Evolutionary conservation across 169 alveolate genomes (phyloP).

Genomic region (Cyclospora cayetanensis): DNA sequence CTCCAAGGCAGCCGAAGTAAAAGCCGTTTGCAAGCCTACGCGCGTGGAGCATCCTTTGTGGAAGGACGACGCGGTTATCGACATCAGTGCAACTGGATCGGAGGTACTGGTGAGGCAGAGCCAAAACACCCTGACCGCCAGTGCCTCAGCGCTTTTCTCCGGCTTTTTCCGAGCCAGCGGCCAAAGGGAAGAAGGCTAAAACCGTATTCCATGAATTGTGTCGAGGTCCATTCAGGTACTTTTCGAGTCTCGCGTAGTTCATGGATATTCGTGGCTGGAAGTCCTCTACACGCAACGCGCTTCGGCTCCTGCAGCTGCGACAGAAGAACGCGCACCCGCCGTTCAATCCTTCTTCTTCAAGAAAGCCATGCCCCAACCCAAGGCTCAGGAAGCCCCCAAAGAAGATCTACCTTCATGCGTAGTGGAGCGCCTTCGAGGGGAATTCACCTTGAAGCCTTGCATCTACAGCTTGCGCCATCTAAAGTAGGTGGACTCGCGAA

Average conservation of each 20-base stretch:
- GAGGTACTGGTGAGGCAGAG: slow-evolving; percentile 12
- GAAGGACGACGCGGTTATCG: slow-evolving; percentile 40
- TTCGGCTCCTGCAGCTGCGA: not conserved
- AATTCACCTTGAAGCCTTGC: slow-evolving; percentile 47
- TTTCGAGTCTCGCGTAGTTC: slow-evolving; percentile 31
- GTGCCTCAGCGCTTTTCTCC: too few species aligned
- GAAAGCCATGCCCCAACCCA: not conserved
- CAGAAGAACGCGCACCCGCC: slow-evolving; percentile 26
- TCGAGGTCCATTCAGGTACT: too few species aligned
- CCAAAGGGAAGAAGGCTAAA: too few species aligned
- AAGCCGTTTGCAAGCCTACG: slow-evolving; percentile 59
- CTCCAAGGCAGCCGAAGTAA: not conserved
- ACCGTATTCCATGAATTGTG: too few species aligned
- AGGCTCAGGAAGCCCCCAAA: not conserved
- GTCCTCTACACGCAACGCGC: not conserved
- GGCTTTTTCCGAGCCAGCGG: too few species aligned
- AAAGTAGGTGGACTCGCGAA: slow-evolving; percentile 4
- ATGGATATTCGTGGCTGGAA: slow-evolving; percentile 33
- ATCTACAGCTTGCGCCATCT: slow-evolving; percentile 52
- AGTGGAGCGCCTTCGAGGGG: slow-evolving; percentile 24
- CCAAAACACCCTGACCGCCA: too few species aligned
- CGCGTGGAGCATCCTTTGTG: slow-evolving; percentile 65
- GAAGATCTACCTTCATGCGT: slow-evolving; percentile 10
- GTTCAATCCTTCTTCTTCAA: slow-evolving; percentile 38
- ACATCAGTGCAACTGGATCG: slow-evolving; percentile 23